phyloP scores from a whole-genome alignment of 163 green algal genomes.

The Chlorella variabilis region DNA sequence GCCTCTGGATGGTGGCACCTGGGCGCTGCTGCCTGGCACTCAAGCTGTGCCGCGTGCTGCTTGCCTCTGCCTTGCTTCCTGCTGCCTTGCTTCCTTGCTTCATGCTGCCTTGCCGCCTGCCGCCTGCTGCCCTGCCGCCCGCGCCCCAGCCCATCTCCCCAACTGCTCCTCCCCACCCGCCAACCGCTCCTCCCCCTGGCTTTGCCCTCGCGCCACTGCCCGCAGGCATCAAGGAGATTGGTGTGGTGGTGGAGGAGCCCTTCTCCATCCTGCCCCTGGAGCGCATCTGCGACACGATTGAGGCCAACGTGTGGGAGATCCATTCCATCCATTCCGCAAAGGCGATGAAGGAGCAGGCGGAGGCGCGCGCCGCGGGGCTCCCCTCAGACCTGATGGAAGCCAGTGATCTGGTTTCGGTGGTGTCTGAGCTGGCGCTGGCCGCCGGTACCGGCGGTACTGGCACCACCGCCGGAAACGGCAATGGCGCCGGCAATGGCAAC shows the following conservation, averaged over 20 bases:
- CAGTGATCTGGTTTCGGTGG: background rate
- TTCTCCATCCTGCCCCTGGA: constrained; percentile 48
- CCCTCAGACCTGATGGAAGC: background rate
- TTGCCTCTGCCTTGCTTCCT: background rate
- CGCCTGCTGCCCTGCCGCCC: too few relatives aligned
- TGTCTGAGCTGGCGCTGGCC: background rate
- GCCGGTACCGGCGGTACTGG: background rate
- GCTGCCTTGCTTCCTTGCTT: too few relatives aligned
- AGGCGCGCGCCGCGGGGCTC: background rate
- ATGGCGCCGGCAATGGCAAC: background rate
- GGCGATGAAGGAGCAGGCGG: background rate
- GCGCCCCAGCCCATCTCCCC: too few relatives aligned
- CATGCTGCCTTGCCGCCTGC: too few relatives aligned
- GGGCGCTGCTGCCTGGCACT: too few relatives aligned
- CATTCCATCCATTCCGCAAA: constrained; percentile 18
- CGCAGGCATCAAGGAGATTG: constrained; percentile 47
- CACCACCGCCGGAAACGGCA: too few relatives aligned
- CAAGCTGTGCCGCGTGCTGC: too few relatives aligned
- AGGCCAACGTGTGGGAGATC: constrained; percentile 29
- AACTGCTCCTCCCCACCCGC: background rate
- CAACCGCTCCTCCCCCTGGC: too few relatives aligned
- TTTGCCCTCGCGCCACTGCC: background rate
- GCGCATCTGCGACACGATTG: constrained; percentile 20
- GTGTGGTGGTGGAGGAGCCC: constrained; percentile 50
- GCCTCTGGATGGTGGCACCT: too few relatives aligned